Evolutionary conservation across 139 green algal genomes (phyloP).

Genomic region (Limnomonas spitsbergensis): DNA sequence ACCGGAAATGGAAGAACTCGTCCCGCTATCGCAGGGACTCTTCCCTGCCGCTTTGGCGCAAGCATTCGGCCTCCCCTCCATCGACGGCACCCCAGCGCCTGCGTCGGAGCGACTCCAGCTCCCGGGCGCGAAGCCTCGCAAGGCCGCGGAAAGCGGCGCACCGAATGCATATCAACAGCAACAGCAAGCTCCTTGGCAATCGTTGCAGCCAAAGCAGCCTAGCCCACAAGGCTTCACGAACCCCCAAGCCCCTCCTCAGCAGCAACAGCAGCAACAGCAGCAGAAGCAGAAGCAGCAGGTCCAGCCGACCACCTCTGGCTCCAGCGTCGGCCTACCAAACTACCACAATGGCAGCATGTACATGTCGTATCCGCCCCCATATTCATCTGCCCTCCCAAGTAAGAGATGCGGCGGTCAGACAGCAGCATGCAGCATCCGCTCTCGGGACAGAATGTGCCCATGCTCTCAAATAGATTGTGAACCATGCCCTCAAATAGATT

Average conservation of each 20-base stretch:
- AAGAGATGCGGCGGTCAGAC: background rate
- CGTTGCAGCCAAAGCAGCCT: no score
- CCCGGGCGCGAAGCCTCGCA: background rate
- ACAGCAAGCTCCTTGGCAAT: no score
- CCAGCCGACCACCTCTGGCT: background rate
- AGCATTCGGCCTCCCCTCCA: background rate
- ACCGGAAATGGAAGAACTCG: background rate
- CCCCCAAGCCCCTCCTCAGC: no score
- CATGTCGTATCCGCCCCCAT: background rate
- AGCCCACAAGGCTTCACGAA: no score
- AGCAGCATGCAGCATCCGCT: background rate
- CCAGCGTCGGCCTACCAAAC: background rate
- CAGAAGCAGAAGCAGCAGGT: background rate
- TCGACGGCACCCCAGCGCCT: background rate
- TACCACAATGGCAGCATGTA: background rate
- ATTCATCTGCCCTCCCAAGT: background rate
- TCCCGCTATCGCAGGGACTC: background rate
- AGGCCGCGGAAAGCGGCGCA: no score
- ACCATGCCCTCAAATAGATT: no score
- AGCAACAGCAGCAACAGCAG: constrained; percentile 6
- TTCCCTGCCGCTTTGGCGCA: background rate
- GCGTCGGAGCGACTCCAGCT: background rate
- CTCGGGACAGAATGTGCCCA: no score
- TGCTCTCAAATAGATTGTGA: no score
- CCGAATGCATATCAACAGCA: no score